phyloP scores from a whole-genome alignment of 2,329 filamentous ascomycete genomes.

The Diaporthe aspalathi region DNA sequence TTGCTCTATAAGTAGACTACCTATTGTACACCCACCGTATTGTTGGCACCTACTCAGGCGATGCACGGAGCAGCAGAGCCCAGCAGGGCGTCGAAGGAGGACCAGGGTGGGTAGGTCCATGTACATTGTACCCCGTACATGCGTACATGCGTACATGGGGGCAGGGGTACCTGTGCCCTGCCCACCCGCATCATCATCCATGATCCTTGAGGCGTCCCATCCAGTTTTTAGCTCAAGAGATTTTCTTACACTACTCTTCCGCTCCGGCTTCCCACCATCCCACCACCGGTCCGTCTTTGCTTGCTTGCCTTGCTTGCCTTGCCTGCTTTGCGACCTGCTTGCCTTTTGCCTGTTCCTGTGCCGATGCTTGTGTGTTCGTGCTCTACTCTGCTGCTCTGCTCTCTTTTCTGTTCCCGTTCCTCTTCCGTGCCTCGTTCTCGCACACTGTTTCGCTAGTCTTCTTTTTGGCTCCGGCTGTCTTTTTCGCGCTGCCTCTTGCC shows the following conservation, averaged over 20 bases:
- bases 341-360: too few relatives aligned
- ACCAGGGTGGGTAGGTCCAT: background rate
- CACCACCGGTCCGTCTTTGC: slow-evolving; percentile 23
- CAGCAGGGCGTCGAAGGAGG: slow-evolving; percentile 2
- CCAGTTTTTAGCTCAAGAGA: slow-evolving; percentile 34
- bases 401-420: background rate
- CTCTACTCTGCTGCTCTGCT: background rate
- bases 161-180: background rate
- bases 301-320: too few relatives aligned
- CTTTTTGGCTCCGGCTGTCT: slow-evolving; percentile 22
- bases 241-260: slow-evolving; percentile 34
- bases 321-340: too few relatives aligned
- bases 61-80: background rate
- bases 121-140: slow-evolving; percentile 11
- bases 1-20: background rate
- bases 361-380: background rate
- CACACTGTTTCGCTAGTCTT: slow-evolving; percentile 29
- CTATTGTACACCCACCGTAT: too few relatives aligned
- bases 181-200: background rate
- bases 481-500: slow-evolving; percentile 28
- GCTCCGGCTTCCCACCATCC: slow-evolving; percentile 24
- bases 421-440: slow-evolving; percentile 1
- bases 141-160: background rate
- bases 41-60: too few relatives aligned
- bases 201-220: slow-evolving; percentile 30